These are phyloP conservation scores for Hirschioporus abietinus DNA, from an alignment of 768 basidiomycete genomes.

Conservation along the genomic window DNA sequence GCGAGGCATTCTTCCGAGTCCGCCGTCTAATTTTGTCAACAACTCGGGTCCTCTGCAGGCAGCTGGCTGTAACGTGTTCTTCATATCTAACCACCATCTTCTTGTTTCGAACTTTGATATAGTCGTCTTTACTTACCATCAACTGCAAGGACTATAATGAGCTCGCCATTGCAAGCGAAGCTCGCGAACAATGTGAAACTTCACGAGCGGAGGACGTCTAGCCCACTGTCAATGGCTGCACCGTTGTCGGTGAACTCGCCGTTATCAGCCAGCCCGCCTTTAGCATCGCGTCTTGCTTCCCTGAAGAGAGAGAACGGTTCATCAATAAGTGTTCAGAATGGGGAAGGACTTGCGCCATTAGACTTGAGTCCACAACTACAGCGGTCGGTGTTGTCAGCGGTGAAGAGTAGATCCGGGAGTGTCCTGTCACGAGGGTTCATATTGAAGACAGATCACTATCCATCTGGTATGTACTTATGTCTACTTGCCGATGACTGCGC, in stretches of 20 bases:
- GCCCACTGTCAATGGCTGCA: neutral
- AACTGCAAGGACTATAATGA: neutral
- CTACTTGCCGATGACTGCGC: neutral
- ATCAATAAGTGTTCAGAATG: neutral
- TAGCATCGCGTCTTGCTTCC: neutral
- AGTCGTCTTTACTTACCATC: neutral
- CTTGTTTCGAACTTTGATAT: neutral
- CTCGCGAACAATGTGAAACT: neutral
- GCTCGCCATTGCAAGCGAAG: neutral
- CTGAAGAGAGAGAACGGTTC: neutral
- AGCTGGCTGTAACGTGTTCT: conserved; percentile 1
- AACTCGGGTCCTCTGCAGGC: neutral
- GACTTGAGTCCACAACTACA: conserved; percentile 62
- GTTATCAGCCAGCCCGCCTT: neutral
- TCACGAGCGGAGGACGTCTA: neutral
- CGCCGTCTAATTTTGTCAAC: neutral
- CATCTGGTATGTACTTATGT: conserved; percentile 46
- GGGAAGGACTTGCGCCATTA: conserved; percentile 27
- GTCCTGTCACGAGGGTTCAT: conserved; percentile 88
- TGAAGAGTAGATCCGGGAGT: conserved; percentile 78
- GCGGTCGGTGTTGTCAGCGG: conserved; percentile 65
- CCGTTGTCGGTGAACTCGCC: neutral
- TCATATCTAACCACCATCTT: neutral
- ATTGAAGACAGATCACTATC: conserved; percentile 89
- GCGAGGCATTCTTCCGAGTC: neutral